Conservation (phyloP, 805 yeast genomes). For the Pichia insulana region DNA sequence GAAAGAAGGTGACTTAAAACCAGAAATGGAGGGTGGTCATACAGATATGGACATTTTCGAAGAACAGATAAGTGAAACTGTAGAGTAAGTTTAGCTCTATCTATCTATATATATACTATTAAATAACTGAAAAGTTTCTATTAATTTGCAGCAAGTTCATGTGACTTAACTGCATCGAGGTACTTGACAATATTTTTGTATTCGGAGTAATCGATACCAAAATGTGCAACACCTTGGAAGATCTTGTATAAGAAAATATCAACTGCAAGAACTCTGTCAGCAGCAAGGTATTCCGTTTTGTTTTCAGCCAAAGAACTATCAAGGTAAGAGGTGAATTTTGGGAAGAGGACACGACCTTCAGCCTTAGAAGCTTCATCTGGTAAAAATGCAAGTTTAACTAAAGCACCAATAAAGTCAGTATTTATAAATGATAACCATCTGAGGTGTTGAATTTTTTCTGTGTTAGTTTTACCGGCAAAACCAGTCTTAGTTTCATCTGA, state of each 20-base stretch:
- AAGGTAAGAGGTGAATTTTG: background rate
- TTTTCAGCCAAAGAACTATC: background rate
- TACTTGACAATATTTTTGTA: background rate
- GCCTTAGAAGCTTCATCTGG: background rate
- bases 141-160: no score
- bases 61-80: conserved; percentile 8
- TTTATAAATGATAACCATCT: conserved; percentile 72
- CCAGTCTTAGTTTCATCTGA: conserved; percentile 20
- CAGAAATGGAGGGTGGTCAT: background rate
- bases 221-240: background rate
- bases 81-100: conserved; percentile 1
- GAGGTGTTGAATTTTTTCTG: conserved; percentile 52
- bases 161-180: background rate
- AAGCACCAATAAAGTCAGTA: conserved; percentile 34
- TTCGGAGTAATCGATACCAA: background rate
- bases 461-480: conserved; percentile 50
- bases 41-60: conserved; percentile 1
- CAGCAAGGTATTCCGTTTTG: background rate
- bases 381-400: background rate
- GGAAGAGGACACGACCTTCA: background rate
- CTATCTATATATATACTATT: background rate
- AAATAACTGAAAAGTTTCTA: no score
- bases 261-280: background rate
- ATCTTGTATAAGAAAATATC: background rate
- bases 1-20: background rate